Evolutionary conservation across 2,329 filamentous ascomycete species (phyloP), one percentile per base, ranked within the genome.

Genomic region (Fusarium sp.): DNA sequence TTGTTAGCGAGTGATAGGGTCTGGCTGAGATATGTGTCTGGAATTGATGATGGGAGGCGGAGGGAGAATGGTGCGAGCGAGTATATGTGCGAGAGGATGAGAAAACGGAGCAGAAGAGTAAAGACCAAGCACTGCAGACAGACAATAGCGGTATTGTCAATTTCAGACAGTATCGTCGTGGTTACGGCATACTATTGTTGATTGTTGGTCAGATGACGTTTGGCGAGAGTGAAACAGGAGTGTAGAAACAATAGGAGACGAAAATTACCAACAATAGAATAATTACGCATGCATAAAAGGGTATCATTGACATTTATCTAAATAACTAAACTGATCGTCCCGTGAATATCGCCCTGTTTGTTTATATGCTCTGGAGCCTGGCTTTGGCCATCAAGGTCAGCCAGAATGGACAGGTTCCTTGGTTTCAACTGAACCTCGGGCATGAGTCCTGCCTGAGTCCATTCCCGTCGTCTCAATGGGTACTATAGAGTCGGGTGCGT

Each of bases 281-380:
- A 8, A 54, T 10, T 48, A 51, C 9, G 35, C 59, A 51, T 11
- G 38, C 45, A 67, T 42, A 70, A 75, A 62, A 70, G 74, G 74
- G 74, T 76, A 76, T 76, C 74, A 75, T 75, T 67, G 45, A 68
- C 53, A 28, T 50, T 61, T 53, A 53, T 45, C 54, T 64, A 57
- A 55, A 45, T 22, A 70, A 53, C 13, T 42, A 35, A 26, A 12
- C n/a, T 36, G 9, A 54, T 41, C 47, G 41, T 28, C 41, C 9
- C 20, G 24, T 47, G 20, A 28, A n/a, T 18, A 66, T 59, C 36
- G 9, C 14, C 13, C 14, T 17, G n/a, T 48, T 48, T 70, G 66
- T 20, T 47, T 36, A 30, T 20, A 57, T 65, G 18, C 45, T 48
- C 13, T 32, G 15, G 8, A 36, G n/a, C n/a, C n/a, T 22, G 22